These are phyloP conservation scores for Skeletonema marinoi DNA, from an alignment of 108 stramenopile species.

Conservation along the genomic window DNA sequence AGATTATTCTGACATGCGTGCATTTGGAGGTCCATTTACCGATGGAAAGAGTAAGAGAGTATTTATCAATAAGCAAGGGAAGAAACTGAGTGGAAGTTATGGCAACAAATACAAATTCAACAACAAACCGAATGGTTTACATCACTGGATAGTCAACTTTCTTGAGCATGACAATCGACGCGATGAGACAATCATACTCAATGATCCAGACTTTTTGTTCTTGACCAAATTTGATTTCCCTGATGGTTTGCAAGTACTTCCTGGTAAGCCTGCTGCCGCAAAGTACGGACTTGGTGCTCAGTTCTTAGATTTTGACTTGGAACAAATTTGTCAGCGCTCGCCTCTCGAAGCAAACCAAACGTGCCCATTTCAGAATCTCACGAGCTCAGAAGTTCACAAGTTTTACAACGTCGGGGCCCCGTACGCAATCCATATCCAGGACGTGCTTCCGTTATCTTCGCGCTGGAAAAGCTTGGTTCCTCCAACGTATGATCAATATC, in stretches of 20 bases:
- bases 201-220: constrained; percentile 66
- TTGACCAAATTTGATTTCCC: constrained; percentile 49
- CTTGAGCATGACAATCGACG: constrained; percentile 25
- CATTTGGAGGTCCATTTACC: constrained; percentile 54
- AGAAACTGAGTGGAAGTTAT: constrained; percentile 28
- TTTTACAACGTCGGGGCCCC: constrained; percentile 52
- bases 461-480: constrained; percentile 54
- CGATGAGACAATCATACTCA: constrained; percentile 50
- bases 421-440: constrained; percentile 51
- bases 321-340: constrained; percentile 43
- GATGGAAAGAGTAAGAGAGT: constrained; percentile 44
- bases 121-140: constrained; percentile 58
- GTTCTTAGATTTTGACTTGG: constrained; percentile 58
- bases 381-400: constrained; percentile 38
- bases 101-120: constrained; percentile 60
- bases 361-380: constrained; percentile 34
- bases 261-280: constrained; percentile 51
- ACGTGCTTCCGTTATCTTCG: constrained; percentile 45
- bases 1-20: constrained; percentile 53
- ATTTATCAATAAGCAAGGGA: constrained; percentile 40
- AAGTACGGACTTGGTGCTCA: constrained; percentile 54
- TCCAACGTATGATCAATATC: constrained; percentile 53
- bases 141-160: constrained; percentile 44
- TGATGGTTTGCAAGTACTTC: constrained; percentile 17
- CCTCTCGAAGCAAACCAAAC: background rate